Percentiles rank a stretch among this genome's conserved stretches.
Conservation (phyloP, 768 basidiomycete species). For the Termitomyces sp. region DNA sequence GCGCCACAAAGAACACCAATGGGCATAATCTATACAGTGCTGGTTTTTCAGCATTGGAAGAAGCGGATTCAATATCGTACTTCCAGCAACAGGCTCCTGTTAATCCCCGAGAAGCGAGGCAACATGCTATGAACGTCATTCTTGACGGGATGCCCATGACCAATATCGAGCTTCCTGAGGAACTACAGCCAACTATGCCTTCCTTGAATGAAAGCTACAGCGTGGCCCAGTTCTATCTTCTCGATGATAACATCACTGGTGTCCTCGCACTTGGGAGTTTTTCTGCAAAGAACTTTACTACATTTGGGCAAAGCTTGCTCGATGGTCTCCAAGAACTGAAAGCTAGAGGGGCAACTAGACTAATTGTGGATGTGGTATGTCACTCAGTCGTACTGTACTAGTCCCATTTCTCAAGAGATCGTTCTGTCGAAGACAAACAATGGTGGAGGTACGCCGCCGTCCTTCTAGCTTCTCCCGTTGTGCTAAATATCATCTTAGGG, state of each 20-base stretch:
- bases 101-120: conserved; percentile 24
- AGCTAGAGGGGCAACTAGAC: conserved; percentile 40
- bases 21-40: conserved; percentile 33
- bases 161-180: conserved; percentile 38
- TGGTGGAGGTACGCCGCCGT: conserved; percentile 27
- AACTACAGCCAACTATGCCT: conserved; percentile 32
- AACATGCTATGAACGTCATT: conserved; percentile 45
- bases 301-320: conserved; percentile 40
- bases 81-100: conserved; percentile 40
- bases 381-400: background rate
- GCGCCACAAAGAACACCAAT: conserved; percentile 46
- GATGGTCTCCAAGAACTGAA: conserved; percentile 45
- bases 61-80: conserved; percentile 25
- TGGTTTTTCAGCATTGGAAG: conserved; percentile 9
- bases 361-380: conserved; percentile 58
- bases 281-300: conserved; percentile 39
- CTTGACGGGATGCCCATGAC: conserved; percentile 42
- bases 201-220: conserved; percentile 44
- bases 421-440: conserved; percentile 37
- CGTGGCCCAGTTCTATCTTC: conserved; percentile 53
- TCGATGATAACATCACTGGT: conserved; percentile 48
- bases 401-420: background rate
- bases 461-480: background rate
- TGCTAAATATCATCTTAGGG: conserved; percentile 18
- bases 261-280: conserved; percentile 61